Conservation (phyloP, 2,329 filamentous ascomycete species). For the Botrytis deweyae region DNA sequence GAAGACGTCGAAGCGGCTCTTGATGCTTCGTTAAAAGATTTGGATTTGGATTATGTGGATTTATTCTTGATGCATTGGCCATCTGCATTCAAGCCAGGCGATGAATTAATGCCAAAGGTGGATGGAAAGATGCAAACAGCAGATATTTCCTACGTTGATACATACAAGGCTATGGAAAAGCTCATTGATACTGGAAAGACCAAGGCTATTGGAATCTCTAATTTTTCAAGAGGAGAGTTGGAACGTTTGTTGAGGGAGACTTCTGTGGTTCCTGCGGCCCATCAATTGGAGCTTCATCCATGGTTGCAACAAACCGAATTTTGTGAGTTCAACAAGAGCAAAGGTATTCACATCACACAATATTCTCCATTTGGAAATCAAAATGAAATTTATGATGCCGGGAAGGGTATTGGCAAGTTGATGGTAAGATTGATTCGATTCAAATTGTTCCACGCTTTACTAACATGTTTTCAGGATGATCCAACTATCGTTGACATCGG, state of each 20-base stretch:
- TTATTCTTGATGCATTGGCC: conserved; percentile 84
- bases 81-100: conserved; percentile 74
- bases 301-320: conserved; percentile 55
- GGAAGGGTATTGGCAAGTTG: conserved; percentile 56
- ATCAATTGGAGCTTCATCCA: conserved; percentile 62
- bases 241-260: conserved; percentile 43
- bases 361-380: conserved; percentile 53
- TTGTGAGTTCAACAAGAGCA: conserved; percentile 50
- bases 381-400: conserved; percentile 60
- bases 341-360: conserved; percentile 53
- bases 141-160: conserved; percentile 62
- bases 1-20: conserved; percentile 58
- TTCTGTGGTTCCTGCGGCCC: conserved; percentile 51
- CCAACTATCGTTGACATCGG: conserved; percentile 53
- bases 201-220: conserved; percentile 48
- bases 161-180: conserved; percentile 75
- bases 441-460: background rate
- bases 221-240: conserved; percentile 41
- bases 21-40: conserved; percentile 67
- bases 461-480: conserved; percentile 46
- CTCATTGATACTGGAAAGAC: conserved; percentile 60
- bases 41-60: conserved; percentile 80
- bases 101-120: conserved; percentile 33
- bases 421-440: conserved; percentile 29
- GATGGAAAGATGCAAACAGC: conserved; percentile 41